Evolutionary conservation across 2,329 filamentous ascomycete genomes (phyloP).

Genomic region (Endothia cerciana): DNA sequence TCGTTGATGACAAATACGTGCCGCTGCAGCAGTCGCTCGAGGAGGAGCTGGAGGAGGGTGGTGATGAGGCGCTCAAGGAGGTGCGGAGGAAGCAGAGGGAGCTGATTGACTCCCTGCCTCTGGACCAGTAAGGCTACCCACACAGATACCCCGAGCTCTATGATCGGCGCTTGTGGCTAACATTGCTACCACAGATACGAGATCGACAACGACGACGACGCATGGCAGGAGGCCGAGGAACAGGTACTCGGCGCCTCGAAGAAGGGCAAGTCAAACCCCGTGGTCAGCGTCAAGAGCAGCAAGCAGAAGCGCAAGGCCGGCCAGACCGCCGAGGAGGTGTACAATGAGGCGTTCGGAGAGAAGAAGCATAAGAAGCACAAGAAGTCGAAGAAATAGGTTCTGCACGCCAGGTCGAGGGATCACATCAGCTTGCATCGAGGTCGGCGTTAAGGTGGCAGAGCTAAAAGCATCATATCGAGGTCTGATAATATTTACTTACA

Average conservation of each 20-base stretch:
- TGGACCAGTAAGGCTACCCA: slow-evolving; percentile 71
- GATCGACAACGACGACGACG: slow-evolving; percentile 63
- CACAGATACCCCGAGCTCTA: too few species aligned
- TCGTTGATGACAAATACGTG: slow-evolving; percentile 66
- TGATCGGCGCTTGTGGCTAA: neutral
- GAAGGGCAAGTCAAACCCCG: slow-evolving; percentile 60
- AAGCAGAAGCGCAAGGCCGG: slow-evolving; percentile 77
- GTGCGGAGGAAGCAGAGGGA: slow-evolving; percentile 81
- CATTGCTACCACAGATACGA: slow-evolving; percentile 55
- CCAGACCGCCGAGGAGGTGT: slow-evolving; percentile 60
- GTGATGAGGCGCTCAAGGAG: slow-evolving; percentile 72
- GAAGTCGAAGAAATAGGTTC: slow-evolving; percentile 49
- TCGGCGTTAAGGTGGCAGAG: slow-evolving; percentile 4
- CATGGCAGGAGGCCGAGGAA: slow-evolving; percentile 74
- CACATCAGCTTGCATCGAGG: slow-evolving; percentile 2
- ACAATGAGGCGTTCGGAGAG: slow-evolving; percentile 62
- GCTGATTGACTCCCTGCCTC: slow-evolving; percentile 85
- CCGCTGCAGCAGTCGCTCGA: slow-evolving; percentile 73
- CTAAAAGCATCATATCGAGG: neutral
- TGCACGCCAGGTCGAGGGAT: neutral
- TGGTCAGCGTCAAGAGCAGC: slow-evolving; percentile 80
- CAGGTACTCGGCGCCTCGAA: slow-evolving; percentile 65
- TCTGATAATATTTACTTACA: neutral
- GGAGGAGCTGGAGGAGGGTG: slow-evolving; percentile 84
- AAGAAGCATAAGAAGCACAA: slow-evolving; percentile 58